Base-by-base conservation (phyloP, 2,329 filamentous ascomycete genomes). In the Ascochyta clinopodiicola region DNA sequence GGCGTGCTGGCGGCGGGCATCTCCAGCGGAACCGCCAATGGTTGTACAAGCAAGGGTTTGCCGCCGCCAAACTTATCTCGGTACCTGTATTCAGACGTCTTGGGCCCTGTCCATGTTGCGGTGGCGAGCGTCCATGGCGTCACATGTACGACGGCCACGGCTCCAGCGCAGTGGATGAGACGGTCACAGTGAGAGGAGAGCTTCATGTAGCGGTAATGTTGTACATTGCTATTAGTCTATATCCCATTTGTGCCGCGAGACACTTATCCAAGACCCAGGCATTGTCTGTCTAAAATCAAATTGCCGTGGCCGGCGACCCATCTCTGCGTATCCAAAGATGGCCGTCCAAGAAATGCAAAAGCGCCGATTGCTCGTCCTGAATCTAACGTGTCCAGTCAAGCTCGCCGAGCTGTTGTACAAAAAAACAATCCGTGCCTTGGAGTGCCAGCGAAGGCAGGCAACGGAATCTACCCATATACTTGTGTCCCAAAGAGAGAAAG, bases 141-240 rank as follows among this genome's bases (percentile, higher is more conserved):
- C 69, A 68, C 64, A 57, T 34, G 68, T 71, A 57, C 57, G 46
- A 71, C 65, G 19, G 39, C 47, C 57, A 62, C 38, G 24, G 59
- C 36, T 42, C 56, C 56, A 43, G 46, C 32, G 38, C 48, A 42
- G 29, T 51, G 59, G 57, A 46, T 42, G 53, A 61, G 37, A 61
- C 39, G 22, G 44, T 57, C 55, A 63, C 54, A 40, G 31, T 44
- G 51, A 42, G 39, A 53, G 34, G 17, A 10, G 36, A 61, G 39
- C 44, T 59, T 46, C 10, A 42, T 42, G 10, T 12, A 29, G 27
- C 6, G 22, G 44, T 32, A 61, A 65, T 67, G 55, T 66, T 66
- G 63, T 68, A 62, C 58, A 70, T 69, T 70, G 63, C 51, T 60
- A 75, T 74, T 75, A 75, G 67, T 72, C 69, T 74, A 73, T 71